phyloP scores from a whole-genome alignment of 352 stramenopile genomes.

The Phytophthora sojae region DNA sequence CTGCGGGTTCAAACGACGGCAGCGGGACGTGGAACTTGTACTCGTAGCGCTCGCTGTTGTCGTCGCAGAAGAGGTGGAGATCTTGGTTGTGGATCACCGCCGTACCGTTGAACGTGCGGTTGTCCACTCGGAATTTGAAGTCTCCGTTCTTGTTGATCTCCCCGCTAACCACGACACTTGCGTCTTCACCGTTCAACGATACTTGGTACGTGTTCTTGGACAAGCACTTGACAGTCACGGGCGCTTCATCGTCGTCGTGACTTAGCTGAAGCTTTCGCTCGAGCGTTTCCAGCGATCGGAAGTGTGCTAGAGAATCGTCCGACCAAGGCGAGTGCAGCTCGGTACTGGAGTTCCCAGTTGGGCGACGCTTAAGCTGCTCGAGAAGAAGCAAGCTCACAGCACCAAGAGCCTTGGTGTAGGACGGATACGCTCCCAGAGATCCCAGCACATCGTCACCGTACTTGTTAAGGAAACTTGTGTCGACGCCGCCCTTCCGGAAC shows the following conservation, averaged over 20 bases:
- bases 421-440: conserved; percentile 56
- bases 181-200: conserved; percentile 32
- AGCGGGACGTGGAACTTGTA: conserved; percentile 86
- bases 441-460: conserved; percentile 86
- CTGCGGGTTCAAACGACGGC: conserved; percentile 50
- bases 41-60: conserved; percentile 75
- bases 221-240: conserved; percentile 52
- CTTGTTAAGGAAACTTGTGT: conserved; percentile 95
- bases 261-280: conserved; percentile 60
- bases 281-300: conserved; percentile 65
- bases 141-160: conserved; percentile 52
- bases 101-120: conserved; percentile 72
- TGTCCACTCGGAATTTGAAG: conserved; percentile 74
- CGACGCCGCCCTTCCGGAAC: conserved; percentile 91
- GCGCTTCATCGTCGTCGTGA: conserved; percentile 52
- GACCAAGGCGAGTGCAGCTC: conserved; percentile 72
- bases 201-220: conserved; percentile 55
- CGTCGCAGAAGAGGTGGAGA: conserved; percentile 81
- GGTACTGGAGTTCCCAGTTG: conserved; percentile 45
- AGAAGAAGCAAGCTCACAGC: conserved; percentile 80
- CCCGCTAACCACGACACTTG: conserved; percentile 41
- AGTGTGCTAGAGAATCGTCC: conserved; percentile 57
- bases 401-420: conserved; percentile 76
- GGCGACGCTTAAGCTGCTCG: conserved; percentile 53
- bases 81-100: conserved; percentile 73